These are phyloP conservation scores for Nepenthes alata DNA, from an alignment of 179 eudicot species.

Conservation along the genomic window DNA sequence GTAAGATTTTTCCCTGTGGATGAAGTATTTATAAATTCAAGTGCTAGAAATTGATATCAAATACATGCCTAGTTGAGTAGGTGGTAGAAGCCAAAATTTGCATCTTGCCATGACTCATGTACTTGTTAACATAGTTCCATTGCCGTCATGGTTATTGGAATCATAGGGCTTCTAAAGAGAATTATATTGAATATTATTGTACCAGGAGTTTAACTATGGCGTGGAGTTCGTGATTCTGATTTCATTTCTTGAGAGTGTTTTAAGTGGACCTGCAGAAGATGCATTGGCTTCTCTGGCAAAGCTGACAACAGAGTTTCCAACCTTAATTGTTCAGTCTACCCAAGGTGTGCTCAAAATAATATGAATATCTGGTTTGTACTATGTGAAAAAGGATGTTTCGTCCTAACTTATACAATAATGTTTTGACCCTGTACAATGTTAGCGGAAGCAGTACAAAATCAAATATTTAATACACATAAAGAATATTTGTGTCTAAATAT, in stretches of 20 bases:
- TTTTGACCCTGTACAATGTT: too few species aligned
- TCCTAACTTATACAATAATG: too few species aligned
- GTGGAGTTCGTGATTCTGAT: constrained; percentile 63
- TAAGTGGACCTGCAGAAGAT: constrained; percentile 45
- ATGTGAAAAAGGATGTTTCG: too few species aligned
- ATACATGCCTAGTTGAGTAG: too few species aligned
- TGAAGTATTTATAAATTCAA: too few species aligned
- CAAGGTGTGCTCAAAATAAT: constrained; percentile 33
- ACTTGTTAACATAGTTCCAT: not conserved
- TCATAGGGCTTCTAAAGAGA: constrained; percentile 5
- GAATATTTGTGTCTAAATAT: too few species aligned
- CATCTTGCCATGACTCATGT: not conserved
- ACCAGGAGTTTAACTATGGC: constrained; percentile 76
- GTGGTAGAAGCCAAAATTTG: not conserved
- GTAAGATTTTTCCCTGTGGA: too few species aligned
- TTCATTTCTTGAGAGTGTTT: constrained; percentile 37
- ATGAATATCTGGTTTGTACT: too few species aligned
- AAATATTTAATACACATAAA: too few species aligned
- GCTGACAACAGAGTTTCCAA: constrained; percentile 43
- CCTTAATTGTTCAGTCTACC: constrained; percentile 67
- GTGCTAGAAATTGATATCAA: too few species aligned
- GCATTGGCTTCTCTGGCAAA: constrained; percentile 48
- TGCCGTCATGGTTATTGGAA: not conserved
- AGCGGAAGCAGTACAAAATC: too few species aligned
- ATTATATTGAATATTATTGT: constrained; percentile 9